These are phyloP conservation scores for Spinellus fusiger DNA, from an alignment of 192 early-diverging fungal species.

Conservation along the genomic window DNA sequence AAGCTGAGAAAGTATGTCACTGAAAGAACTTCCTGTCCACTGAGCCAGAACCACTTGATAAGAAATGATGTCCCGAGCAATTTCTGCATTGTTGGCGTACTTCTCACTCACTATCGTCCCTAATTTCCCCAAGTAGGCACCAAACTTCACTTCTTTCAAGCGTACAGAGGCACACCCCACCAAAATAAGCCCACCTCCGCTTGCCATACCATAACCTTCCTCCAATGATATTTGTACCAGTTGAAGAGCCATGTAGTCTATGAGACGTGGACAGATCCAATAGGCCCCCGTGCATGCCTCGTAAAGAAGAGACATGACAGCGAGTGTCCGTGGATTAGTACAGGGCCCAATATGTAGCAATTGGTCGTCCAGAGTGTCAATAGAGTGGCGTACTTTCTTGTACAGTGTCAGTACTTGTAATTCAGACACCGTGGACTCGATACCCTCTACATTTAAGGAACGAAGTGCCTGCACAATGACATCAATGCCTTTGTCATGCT, in stretches of 20 bases:
- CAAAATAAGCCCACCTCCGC: conserved; percentile 16
- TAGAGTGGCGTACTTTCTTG: neutral
- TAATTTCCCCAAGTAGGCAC: conserved; percentile 10
- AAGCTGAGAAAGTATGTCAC: conserved; percentile 12
- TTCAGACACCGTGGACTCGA: neutral
- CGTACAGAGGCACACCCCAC: conserved; percentile 12
- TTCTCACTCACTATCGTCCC: conserved; percentile 15
- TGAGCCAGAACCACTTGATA: conserved; percentile 17
- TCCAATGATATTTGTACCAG: conserved; percentile 10
- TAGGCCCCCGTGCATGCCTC: conserved; percentile 21
- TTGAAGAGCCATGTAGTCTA: conserved; percentile 13
- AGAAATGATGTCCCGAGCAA: conserved; percentile 8
- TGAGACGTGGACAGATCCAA: conserved; percentile 13
- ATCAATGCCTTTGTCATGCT: conserved; percentile 10
- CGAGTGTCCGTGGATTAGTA: conserved; percentile 5
- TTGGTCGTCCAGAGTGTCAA: neutral
- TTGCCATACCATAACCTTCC: conserved; percentile 9
- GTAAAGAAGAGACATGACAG: conserved; percentile 17
- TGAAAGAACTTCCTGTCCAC: conserved; percentile 19
- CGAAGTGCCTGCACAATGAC: conserved; percentile 4
- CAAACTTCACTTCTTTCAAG: conserved; percentile 6
- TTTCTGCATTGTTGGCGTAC: conserved; percentile 19
- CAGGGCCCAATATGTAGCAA: conserved; percentile 1
- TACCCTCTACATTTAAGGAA: neutral
- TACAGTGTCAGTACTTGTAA: neutral